phyloP scores from a whole-genome alignment of 495 filamentous ascomycete species.

The Xylaria curta region DNA sequence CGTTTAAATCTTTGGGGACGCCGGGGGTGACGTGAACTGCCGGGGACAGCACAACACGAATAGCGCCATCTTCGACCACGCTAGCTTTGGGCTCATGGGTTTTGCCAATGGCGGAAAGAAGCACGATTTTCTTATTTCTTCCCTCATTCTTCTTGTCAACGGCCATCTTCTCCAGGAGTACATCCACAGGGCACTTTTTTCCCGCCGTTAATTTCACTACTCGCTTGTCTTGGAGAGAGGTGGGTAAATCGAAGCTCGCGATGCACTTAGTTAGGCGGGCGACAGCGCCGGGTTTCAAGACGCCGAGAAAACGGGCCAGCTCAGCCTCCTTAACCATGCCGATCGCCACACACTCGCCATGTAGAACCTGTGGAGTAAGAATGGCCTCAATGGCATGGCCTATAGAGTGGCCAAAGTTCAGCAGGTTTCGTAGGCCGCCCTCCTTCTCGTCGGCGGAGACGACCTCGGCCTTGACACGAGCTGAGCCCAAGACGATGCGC shows the following conservation, averaged over 20 bases:
- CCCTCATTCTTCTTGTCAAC: conserved; percentile 99
- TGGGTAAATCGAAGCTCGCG: conserved; percentile 90
- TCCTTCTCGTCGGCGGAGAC: conserved; percentile 94
- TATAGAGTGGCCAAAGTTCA: conserved; percentile 98
- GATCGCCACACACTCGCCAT: conserved; percentile 94
- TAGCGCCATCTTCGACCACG: conserved; percentile 84
- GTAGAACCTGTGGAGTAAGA: conserved; percentile 90
- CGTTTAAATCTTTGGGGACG: conserved; percentile 64
- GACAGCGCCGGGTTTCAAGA: conserved; percentile 86
- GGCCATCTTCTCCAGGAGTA: conserved; percentile 88
- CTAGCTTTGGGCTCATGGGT: conserved; percentile 87
- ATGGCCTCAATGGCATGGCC: conserved; percentile 97
- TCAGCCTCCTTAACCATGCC: conserved; percentile 99
- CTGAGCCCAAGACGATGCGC: conserved; percentile 85
- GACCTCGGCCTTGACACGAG: conserved; percentile 88
- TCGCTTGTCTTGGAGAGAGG: conserved; percentile 81
- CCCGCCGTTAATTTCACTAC: conserved; percentile 84
- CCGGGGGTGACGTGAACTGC: conserved; percentile 75
- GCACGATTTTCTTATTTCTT: conserved; percentile 93
- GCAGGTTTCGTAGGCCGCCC: conserved; percentile 89
- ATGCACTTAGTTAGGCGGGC: conserved; percentile 90
- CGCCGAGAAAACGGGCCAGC: conserved; percentile 85
- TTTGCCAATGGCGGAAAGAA: conserved; percentile 88
- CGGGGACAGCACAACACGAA: conserved; percentile 83
- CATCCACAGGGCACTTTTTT: conserved; percentile 90